Evolutionary conservation across 1,139 yeast species (phyloP), one percentile per base, ranked within the genome.

Genomic region (Magnusiomyces ingens): DNA sequence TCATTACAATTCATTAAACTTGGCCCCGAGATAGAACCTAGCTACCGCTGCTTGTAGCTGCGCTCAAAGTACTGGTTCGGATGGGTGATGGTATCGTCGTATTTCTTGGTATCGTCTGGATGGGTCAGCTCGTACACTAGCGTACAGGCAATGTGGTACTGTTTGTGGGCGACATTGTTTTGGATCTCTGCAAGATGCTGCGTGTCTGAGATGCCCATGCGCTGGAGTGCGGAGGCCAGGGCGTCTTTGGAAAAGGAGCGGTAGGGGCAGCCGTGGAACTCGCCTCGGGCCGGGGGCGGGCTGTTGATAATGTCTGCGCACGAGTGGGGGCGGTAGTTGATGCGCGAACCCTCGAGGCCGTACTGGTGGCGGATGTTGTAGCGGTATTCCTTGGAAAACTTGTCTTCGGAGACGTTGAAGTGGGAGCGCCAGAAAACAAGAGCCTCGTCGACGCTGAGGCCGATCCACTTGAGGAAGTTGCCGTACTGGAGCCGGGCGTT

Each of bases 261-360:
- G 70, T 87, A 93, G 2, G 98, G 97, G 70, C 98, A 91, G 2
- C 99, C 99, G 66, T 93, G 97, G 59, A 71, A 79, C 64, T 90
- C 95, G 41, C 78, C 80, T 50, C 82, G 78, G 18, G 77, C 77
- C 0, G 96, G 95, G 56, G 82, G 76, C 6, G 93, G 89, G 60
- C 84, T 82, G 37, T 81, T 76, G 56, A 87, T 71, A 45, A 94
- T 87, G 0, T 85, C 82, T 32, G 81, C 79, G 73, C 97, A 93
- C 64, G 84, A 86, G 84, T 85, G 80, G 0, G 98, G 96, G 61
- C 80, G 80, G 71, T 89, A 90, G 63, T 89, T 86, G 62, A 81
- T 85, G 57, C 96, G 74, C 13, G 85, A 85, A 61, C 99, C 99
- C 68, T 89, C 97, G 55, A 89, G 74, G 51, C 98, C 99, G 67